phyloP scores from a whole-genome alignment of 2,329 filamentous ascomycete genomes.

The Aspergillus puulaauensis region DNA sequence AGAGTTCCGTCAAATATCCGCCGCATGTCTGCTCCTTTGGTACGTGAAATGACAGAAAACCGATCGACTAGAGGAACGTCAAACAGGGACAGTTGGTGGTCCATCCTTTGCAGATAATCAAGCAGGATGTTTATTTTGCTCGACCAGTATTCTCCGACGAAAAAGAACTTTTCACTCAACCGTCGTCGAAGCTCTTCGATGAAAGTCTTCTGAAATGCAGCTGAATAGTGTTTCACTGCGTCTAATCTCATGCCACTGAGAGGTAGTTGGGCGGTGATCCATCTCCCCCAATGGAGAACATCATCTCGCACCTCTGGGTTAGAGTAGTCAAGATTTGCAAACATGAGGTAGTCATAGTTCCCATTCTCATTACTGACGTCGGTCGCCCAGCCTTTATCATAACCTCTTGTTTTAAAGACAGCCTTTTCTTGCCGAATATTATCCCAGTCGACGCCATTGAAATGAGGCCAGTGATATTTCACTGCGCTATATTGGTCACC shows the following conservation, averaged over 20 bases:
- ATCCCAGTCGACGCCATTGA: constrained; percentile 68
- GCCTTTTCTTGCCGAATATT: constrained; percentile 56
- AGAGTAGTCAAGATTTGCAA: constrained; percentile 66
- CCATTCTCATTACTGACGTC: constrained; percentile 64
- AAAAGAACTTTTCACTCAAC: constrained; percentile 57
- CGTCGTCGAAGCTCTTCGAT: constrained; percentile 56
- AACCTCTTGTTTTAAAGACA: constrained; percentile 65
- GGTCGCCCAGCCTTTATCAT: constrained; percentile 63
- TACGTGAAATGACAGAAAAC: constrained; percentile 62
- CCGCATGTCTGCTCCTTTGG: constrained; percentile 59
- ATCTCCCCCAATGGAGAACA: constrained; percentile 65
- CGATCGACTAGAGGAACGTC: constrained; percentile 69
- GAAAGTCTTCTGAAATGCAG: constrained; percentile 66
- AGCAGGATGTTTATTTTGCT: constrained; percentile 57
- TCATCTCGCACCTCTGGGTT: constrained; percentile 65
- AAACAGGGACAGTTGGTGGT: constrained; percentile 61
- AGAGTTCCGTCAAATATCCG: constrained; percentile 62
- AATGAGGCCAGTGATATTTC: constrained; percentile 68
- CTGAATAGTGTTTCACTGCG: constrained; percentile 70
- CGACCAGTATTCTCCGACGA: constrained; percentile 71
- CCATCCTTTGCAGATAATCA: constrained; percentile 58
- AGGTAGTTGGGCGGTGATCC: constrained; percentile 62
- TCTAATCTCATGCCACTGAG: constrained; percentile 69
- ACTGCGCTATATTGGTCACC: constrained; percentile 58
- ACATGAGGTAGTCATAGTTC: constrained; percentile 71